Evolutionary conservation across 352 stramenopile species (phyloP).

Genomic region (Peronospora destructor): DNA sequence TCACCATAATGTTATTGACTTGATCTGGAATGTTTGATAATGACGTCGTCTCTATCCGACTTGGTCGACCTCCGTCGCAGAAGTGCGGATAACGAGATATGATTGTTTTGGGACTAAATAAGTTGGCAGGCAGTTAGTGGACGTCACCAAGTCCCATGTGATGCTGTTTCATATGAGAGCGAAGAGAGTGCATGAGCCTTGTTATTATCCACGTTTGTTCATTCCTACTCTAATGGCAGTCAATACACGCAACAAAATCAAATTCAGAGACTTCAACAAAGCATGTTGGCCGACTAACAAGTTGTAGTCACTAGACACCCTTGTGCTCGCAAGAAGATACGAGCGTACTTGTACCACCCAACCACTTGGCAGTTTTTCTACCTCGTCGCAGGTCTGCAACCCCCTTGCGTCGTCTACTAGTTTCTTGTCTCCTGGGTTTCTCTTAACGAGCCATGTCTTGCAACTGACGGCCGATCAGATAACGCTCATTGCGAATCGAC

Average conservation of each 20-base stretch:
- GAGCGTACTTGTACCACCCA: constrained; percentile 9
- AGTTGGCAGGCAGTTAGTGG: too few species aligned
- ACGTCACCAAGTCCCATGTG: too few species aligned
- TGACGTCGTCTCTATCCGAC: too few species aligned
- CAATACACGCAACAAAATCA: constrained; percentile 22
- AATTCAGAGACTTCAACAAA: not conserved
- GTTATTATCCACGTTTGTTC: constrained; percentile 27
- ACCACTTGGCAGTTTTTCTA: not conserved
- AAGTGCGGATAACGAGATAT: not conserved
- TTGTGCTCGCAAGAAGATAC: not conserved
- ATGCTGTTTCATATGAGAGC: too few species aligned
- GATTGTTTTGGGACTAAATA: not conserved
- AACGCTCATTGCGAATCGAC: constrained; percentile 83
- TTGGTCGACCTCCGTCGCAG: too few species aligned
- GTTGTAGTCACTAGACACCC: not conserved
- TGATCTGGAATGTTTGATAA: too few species aligned
- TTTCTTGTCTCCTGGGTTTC: constrained; percentile 2
- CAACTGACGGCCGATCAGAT: constrained; percentile 78
- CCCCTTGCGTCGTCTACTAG: constrained; percentile 1
- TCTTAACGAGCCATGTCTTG: constrained; percentile 79
- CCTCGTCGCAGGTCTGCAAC: not conserved
- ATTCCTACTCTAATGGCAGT: constrained; percentile 26
- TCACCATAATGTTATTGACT: constrained; percentile 10
- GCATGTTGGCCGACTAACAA: not conserved
- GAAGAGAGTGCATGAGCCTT: constrained; percentile 7